Percentiles rank a stretch among this genome's conserved stretches.
Conservation (phyloP, 495 filamentous ascomycete species). For the Amniculicola lignicola region DNA sequence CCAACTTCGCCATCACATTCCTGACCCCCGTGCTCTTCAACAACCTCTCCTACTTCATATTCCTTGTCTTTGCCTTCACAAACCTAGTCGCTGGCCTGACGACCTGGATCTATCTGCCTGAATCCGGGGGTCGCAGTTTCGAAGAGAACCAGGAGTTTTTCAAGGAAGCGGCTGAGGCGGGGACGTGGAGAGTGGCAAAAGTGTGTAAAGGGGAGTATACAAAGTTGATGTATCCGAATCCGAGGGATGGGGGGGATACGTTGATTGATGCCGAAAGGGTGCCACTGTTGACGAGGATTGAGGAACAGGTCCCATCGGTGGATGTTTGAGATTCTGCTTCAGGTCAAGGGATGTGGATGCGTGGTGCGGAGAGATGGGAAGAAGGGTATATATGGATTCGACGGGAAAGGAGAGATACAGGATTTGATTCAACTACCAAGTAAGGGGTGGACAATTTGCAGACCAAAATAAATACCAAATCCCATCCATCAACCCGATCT, state of each 20-base stretch:
- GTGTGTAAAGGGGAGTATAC: slow-evolving; percentile 49
- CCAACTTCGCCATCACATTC: slow-evolving; percentile 56
- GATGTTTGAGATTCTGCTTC: too few species aligned
- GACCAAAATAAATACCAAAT: too few species aligned
- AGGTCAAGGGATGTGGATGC: too few species aligned
- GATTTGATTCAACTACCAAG: too few species aligned
- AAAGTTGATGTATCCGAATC: slow-evolving; percentile 43
- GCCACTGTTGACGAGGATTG: slow-evolving; percentile 43
- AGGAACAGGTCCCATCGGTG: slow-evolving; percentile 35
- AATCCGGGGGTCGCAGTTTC: slow-evolving; percentile 53
- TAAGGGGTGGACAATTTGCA: too few species aligned
- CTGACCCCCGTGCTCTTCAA: slow-evolving; percentile 57
- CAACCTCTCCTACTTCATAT: slow-evolving; percentile 54
- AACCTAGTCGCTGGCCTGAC: slow-evolving; percentile 53
- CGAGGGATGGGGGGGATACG: slow-evolving; percentile 37
- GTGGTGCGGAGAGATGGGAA: too few species aligned
- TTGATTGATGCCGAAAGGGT: slow-evolving; percentile 42
- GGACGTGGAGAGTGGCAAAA: slow-evolving; percentile 49
- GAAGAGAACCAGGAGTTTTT: slow-evolving; percentile 59
- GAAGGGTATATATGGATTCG: too few species aligned
- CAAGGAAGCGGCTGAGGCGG: slow-evolving; percentile 45
- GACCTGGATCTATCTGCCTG: slow-evolving; percentile 52
- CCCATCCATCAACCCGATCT: too few species aligned
- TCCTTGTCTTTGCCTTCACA: slow-evolving; percentile 52
- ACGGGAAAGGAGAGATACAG: too few species aligned